Conservation (phyloP, 805 yeast genomes). For the Isabelozyma heimii region DNA sequence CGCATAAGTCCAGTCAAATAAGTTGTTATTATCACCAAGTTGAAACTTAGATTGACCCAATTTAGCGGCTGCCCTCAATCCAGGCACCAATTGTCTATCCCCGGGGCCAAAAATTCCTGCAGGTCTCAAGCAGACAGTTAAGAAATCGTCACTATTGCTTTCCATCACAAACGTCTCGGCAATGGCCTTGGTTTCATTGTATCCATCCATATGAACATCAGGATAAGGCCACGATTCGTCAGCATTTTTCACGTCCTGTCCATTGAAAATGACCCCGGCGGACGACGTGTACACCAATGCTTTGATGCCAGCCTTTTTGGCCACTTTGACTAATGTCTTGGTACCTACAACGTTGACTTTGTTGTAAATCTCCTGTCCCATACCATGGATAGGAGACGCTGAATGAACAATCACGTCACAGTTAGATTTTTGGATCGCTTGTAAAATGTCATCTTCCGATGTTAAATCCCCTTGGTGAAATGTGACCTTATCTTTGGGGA, state of each 20-base stretch:
- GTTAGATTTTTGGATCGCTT: slow-evolving; percentile 55
- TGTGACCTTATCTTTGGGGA: slow-evolving; percentile 53
- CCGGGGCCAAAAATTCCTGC: slow-evolving; percentile 99
- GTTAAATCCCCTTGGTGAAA: slow-evolving; percentile 86
- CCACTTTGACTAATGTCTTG: slow-evolving; percentile 62
- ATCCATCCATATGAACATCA: slow-evolving; percentile 89
- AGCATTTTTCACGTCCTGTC: slow-evolving; percentile 88
- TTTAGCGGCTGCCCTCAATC: slow-evolving; percentile 76
- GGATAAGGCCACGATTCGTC: slow-evolving; percentile 96
- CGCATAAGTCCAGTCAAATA: slow-evolving; percentile 97
- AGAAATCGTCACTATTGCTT: slow-evolving; percentile 62
- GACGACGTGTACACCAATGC: slow-evolving; percentile 93
- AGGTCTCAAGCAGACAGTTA: slow-evolving; percentile 88
- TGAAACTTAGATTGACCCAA: slow-evolving; percentile 89
- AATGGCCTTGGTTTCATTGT: slow-evolving; percentile 89
- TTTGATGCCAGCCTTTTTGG: slow-evolving; percentile 48
- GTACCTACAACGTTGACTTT: slow-evolving; percentile 94
- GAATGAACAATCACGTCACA: slow-evolving; percentile 88
- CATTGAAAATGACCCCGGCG: slow-evolving; percentile 96
- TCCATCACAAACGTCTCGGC: slow-evolving; percentile 82
- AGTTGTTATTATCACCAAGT: slow-evolving; percentile 88
- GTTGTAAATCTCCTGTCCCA: slow-evolving; percentile 75
- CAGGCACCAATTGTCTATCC: slow-evolving; percentile 94
- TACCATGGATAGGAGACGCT: slow-evolving; percentile 95
- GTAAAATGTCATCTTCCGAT: slow-evolving; percentile 59